These are phyloP conservation scores for Alternaria gaisen DNA, from an alignment of 2,329 filamentous ascomycete genomes.

Conservation along the genomic window DNA sequence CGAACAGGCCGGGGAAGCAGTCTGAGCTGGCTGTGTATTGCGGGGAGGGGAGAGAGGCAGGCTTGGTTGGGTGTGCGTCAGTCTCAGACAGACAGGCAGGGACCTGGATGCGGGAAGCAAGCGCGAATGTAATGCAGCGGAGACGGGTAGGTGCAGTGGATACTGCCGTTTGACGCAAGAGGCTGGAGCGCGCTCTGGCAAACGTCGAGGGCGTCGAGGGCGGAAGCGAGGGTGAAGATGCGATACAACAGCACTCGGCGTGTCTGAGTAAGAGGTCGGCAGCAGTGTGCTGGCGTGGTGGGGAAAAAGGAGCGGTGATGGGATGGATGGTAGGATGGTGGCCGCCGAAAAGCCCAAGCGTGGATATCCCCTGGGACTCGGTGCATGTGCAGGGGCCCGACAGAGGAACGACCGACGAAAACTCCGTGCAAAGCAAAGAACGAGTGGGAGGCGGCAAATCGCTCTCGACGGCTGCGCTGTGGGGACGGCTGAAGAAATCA, in stretches of 20 bases:
- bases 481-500: not conserved
- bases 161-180: constrained; percentile 12
- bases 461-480: not conserved
- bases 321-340: constrained; percentile 5
- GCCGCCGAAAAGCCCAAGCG: constrained; percentile 13
- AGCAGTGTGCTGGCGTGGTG: constrained; percentile 13
- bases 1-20: not conserved
- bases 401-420: constrained; percentile 15
- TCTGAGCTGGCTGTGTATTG: not conserved
- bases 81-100: constrained; percentile 28
- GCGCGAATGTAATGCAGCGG: constrained; percentile 13
- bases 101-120: constrained; percentile 19
- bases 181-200: not conserved
- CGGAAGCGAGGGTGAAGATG: not conserved
- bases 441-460: constrained; percentile 12
- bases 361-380: constrained; percentile 10
- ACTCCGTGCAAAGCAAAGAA: constrained; percentile 8
- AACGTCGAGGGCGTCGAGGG: constrained; percentile 1
- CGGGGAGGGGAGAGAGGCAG: constrained; percentile 16
- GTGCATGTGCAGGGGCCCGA: constrained; percentile 16
- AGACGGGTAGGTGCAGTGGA: constrained; percentile 19
- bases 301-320: constrained; percentile 18
- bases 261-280: constrained; percentile 7
- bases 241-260: constrained; percentile 5
- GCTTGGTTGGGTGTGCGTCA: constrained; percentile 19